These are phyloP conservation scores for Nadsonia commutata DNA, from an alignment of 1,139 yeast genomes.

Conservation along the genomic window DNA sequence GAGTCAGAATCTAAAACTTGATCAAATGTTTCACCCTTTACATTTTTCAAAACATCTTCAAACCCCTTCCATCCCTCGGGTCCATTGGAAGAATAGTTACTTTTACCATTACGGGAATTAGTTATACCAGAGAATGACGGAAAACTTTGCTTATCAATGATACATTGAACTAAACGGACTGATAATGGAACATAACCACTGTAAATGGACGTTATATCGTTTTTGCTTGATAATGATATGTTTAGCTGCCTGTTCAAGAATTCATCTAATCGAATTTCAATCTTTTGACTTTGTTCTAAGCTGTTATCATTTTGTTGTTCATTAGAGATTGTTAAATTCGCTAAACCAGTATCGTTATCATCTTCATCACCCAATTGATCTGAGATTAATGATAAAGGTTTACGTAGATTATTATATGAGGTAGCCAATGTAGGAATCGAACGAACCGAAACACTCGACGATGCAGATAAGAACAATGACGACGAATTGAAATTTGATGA, in stretches of 20 bases:
- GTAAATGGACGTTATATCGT: constrained; percentile 25
- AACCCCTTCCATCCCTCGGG: constrained; percentile 22
- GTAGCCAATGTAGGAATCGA: background rate
- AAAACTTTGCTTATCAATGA: constrained; percentile 20
- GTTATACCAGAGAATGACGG: constrained; percentile 5
- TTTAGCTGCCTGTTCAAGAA: background rate
- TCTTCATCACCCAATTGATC: constrained; percentile 11
- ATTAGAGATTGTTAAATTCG: constrained; percentile 3
- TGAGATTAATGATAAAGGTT: constrained; percentile 17
- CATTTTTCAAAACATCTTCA: constrained; percentile 19
- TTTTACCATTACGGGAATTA: constrained; percentile 1
- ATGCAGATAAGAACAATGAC: background rate
- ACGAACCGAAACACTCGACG: background rate
- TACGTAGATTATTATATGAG: constrained; percentile 11
- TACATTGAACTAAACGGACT: constrained; percentile 27
- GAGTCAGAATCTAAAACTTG: constrained; percentile 11
- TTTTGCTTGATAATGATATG: constrained; percentile 7
- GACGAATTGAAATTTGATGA: too few relatives aligned
- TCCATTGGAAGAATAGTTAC: background rate
- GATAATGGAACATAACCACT: constrained; percentile 35
- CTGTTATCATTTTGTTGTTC: constrained; percentile 4
- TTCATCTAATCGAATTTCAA: constrained; percentile 1
- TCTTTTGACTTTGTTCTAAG: constrained; percentile 6
- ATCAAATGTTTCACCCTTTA: constrained; percentile 26
- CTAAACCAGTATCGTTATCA: background rate